These are phyloP conservation scores for Hypoxylon sp. DNA, from an alignment of 2,329 filamentous ascomycete species.

Conservation along the genomic window DNA sequence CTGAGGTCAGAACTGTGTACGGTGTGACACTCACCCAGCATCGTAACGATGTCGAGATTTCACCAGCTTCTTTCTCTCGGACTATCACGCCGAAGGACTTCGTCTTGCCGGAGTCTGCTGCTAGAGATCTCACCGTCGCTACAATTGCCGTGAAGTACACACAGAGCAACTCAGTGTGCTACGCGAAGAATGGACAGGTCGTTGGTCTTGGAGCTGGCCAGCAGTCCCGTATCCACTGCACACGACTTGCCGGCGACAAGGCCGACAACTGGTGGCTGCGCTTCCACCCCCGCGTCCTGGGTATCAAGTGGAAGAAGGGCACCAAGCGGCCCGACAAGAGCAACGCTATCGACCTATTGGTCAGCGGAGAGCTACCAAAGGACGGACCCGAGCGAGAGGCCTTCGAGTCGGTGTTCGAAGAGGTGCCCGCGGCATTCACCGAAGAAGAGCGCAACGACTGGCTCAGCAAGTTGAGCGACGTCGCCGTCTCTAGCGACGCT, in stretches of 20 bases:
- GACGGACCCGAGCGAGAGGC: constrained; percentile 85
- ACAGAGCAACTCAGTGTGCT: constrained; percentile 99
- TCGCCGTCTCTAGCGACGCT: constrained; percentile 92
- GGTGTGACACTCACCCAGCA: constrained; percentile 90
- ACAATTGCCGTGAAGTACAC: constrained; percentile 99
- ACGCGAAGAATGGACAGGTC: constrained; percentile 92
- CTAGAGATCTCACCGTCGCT: constrained; percentile 91
- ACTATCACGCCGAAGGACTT: constrained; percentile 89
- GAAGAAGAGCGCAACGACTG: constrained; percentile 86
- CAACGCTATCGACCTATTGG: constrained; percentile 96
- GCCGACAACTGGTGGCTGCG: constrained; percentile 99
- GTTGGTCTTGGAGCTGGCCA: constrained; percentile 95
- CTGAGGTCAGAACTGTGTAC: constrained; percentile 89
- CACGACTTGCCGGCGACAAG: constrained; percentile 95
- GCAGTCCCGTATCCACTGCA: constrained; percentile 98
- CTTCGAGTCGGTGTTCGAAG: constrained; percentile 91
- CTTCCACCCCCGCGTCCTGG: constrained; percentile 90
- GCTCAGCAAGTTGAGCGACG: constrained; percentile 83
- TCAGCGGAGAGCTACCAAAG: constrained; percentile 89
- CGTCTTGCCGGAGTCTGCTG: constrained; percentile 81
- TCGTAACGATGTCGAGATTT: constrained; percentile 92
- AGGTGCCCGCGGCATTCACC: constrained; percentile 86
- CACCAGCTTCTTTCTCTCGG: constrained; percentile 84
- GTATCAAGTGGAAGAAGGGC: constrained; percentile 96
- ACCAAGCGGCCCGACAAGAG: constrained; percentile 97